Evolutionary conservation across 2,329 filamentous ascomycete genomes (phyloP), one percentile per base, ranked within the genome.

Genomic region (Hypoxylon rubiginosum): DNA sequence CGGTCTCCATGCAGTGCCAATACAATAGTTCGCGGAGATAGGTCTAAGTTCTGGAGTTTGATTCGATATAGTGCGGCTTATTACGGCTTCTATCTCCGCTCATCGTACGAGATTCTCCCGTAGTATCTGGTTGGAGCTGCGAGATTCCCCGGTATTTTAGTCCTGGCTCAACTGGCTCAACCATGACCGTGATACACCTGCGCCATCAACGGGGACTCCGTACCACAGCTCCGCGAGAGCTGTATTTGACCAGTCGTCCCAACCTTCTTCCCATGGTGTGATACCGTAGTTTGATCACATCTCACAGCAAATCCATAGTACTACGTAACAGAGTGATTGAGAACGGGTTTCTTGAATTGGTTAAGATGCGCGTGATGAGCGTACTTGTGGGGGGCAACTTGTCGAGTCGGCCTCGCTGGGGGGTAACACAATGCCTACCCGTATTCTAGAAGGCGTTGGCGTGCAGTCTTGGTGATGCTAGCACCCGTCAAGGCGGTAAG

Each of bases 51-150:
- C 15, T 39, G 41, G 34, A 32, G 30, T 43, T 52, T 26, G 46
- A 36, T 51, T 30, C 56, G 58, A 59, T 52, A 62, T 62, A 57
- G 39, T 48, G 50, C 64, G 51, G 49, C 48, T 65, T 53, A 26
- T 62, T 65, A 46, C 58, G 58, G 61, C 50, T 17, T 66, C 39
- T 59, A 43, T 43, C 48, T 55, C 59, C 59, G 55, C 59, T 48
- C 36, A 53, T 52, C 55, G 36, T 67, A 60, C 60, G 61, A 66
- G 59, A 30, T 48, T 66, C 49, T 43, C 11, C 59, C 39, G 10
- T 43, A 19, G n/a, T 34, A n/a, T 48, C 11, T 10, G 11, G 3
- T 7, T 21, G 41, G n/a, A 24, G 3, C 9, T 21, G 41, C 8
- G n/a, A 26, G 26, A 57, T 39, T 34, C 30, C 17, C 49, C 36